Percentiles rank a stretch among this genome's conserved stretches.
Evolutionary conservation across 768 basidiomycete species (phyloP).

Genomic region (Phlegmacium glaucopus): DNA sequence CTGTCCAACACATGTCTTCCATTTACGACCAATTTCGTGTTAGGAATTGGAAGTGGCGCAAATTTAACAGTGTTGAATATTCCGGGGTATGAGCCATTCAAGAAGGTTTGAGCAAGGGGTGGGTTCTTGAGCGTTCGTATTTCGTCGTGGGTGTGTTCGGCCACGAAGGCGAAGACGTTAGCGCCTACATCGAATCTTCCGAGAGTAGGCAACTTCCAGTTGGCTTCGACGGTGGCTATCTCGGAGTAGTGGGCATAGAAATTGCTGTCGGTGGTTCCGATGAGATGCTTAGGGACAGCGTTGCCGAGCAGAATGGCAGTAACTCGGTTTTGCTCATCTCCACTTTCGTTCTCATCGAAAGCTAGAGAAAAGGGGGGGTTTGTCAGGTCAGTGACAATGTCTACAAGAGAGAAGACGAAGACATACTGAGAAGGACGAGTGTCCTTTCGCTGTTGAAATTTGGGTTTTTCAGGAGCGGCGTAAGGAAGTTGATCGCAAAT

Average conservation of each 20-base stretch:
- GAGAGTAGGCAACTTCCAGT: conserved; percentile 60
- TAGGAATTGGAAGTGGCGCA: conserved; percentile 18
- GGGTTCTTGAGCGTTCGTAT: conserved; percentile 13
- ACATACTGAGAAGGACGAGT: conserved; percentile 47
- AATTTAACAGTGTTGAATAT: conserved; percentile 16
- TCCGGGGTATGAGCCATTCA: conserved; percentile 26
- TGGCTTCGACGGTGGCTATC: conserved; percentile 53
- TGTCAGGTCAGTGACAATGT: neutral
- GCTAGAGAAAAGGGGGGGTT: conserved; percentile 21
- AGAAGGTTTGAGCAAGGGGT: conserved; percentile 4
- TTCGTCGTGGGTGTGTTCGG: conserved; percentile 40
- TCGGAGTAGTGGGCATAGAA: conserved; percentile 63
- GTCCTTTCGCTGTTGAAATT: conserved; percentile 54
- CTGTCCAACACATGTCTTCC: conserved; percentile 20
- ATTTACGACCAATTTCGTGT: conserved; percentile 22
- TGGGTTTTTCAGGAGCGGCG: conserved; percentile 45
- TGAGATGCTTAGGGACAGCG: conserved; percentile 38
- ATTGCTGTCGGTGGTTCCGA: conserved; percentile 45
- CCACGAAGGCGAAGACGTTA: conserved; percentile 55
- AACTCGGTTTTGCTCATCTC: conserved; percentile 53
- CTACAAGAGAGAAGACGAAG: no score
- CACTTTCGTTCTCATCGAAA: conserved; percentile 53
- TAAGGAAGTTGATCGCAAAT: conserved; percentile 50
- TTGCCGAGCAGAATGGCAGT: conserved; percentile 38
- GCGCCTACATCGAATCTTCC: conserved; percentile 56